Evolutionary conservation across 805 yeast species (phyloP).

Genomic region (Ogataea ganodermae): DNA sequence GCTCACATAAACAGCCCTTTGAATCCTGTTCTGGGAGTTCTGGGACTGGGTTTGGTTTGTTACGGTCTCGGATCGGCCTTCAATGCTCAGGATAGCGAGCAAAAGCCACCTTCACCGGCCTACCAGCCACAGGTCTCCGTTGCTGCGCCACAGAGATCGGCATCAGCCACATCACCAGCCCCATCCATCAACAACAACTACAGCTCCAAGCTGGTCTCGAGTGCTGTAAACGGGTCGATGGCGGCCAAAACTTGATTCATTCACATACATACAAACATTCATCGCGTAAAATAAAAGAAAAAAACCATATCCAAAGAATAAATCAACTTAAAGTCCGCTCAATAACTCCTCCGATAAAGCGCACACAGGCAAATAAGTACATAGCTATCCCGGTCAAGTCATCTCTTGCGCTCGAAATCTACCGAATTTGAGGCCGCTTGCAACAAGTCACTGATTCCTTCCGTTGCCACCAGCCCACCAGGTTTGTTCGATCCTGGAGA

Average conservation of each 20-base stretch:
- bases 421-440: conserved; percentile 25
- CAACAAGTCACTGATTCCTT: conserved; percentile 24
- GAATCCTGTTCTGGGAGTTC: conserved; percentile 37
- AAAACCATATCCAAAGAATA: not conserved
- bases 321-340: no score
- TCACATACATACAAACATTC: not conserved
- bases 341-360: no score
- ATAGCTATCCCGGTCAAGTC: not conserved
- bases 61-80: conserved; percentile 10
- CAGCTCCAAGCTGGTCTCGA: conserved; percentile 18
- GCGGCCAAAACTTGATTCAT: not conserved
- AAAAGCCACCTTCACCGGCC: not conserved
- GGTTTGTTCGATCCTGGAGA: conserved; percentile 4
- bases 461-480: conserved; percentile 11
- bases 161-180: no score
- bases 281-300: not conserved
- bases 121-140: not conserved
- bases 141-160: no score
- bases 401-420: conserved; percentile 16
- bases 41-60: conserved; percentile 14
- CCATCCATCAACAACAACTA: conserved; percentile 15
- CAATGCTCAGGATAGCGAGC: not conserved
- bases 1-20: conserved; percentile 29
- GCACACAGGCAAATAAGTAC: no score
- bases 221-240: conserved; percentile 14